These are phyloP conservation scores for Oxalis stricta DNA, from an alignment of 441 rosid genomes.

Conservation along the genomic window DNA sequence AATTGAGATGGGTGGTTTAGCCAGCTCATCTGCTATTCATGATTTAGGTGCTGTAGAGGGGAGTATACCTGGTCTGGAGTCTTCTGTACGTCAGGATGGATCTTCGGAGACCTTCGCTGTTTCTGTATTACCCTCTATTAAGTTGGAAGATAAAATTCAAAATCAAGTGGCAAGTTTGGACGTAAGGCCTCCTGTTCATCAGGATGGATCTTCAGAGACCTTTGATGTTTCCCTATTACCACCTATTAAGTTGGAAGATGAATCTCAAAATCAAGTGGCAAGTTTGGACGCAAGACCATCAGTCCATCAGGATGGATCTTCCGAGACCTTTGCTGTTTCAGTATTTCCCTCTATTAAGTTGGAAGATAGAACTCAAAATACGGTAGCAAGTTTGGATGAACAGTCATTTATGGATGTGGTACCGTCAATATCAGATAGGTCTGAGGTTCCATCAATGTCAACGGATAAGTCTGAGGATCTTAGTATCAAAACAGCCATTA, in stretches of 20 bases:
- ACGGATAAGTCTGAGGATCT: slow-evolving; percentile 76
- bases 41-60: slow-evolving; percentile 38
- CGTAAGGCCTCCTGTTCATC: slow-evolving; percentile 36
- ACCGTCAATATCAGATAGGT: slow-evolving; percentile 57
- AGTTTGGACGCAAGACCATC: slow-evolving; percentile 40
- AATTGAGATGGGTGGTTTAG: slow-evolving; percentile 21
- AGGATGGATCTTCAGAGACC: slow-evolving; percentile 42
- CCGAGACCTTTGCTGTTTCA: slow-evolving; percentile 50
- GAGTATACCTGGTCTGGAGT: slow-evolving; percentile 82
- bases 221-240: slow-evolving; percentile 44
- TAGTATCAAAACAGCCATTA: slow-evolving; percentile 52
- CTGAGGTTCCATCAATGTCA: slow-evolving; percentile 52
- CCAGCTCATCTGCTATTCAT: slow-evolving; percentile 29
- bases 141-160: slow-evolving; percentile 53
- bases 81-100: slow-evolving; percentile 44
- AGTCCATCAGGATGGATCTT: slow-evolving; percentile 32
- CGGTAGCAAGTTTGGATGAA: slow-evolving; percentile 40
- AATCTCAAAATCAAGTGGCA: slow-evolving; percentile 47
- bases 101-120: slow-evolving; percentile 44
- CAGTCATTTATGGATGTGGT: slow-evolving; percentile 37
- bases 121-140: slow-evolving; percentile 47
- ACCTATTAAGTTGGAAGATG: slow-evolving; percentile 53
- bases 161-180: slow-evolving; percentile 46
- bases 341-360: slow-evolving; percentile 43
- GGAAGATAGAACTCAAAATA: slow-evolving; percentile 59